Conservation (phyloP, 1,139 yeast genomes). For the Spathaspora sp. region DNA sequence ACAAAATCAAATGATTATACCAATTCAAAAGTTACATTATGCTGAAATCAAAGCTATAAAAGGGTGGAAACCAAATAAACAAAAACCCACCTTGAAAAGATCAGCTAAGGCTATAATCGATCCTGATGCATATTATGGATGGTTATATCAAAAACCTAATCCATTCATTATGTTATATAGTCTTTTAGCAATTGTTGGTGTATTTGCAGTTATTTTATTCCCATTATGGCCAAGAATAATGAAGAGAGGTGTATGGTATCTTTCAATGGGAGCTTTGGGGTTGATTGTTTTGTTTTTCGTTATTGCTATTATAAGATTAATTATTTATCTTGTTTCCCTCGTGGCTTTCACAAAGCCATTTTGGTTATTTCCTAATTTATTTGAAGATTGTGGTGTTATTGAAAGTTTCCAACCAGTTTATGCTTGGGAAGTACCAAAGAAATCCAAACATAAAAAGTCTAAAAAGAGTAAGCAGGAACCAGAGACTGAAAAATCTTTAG, state of each 20-base stretch:
- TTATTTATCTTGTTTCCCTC: constrained; percentile 65
- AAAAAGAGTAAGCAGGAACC: constrained; percentile 9
- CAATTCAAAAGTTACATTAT: constrained; percentile 70
- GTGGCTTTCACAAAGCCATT: constrained; percentile 66
- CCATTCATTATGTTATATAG: constrained; percentile 65
- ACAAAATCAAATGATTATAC: constrained; percentile 71
- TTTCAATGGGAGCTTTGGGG: constrained; percentile 76
- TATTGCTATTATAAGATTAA: constrained; percentile 75
- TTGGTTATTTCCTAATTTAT: constrained; percentile 95
- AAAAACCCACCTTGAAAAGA: constrained; percentile 70
- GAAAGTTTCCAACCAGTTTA: constrained; percentile 90
- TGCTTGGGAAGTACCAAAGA: constrained; percentile 72
- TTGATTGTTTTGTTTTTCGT: constrained; percentile 74
- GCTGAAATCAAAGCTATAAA: constrained; percentile 66
- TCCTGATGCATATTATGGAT: constrained; percentile 80
- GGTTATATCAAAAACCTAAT: constrained; percentile 83
- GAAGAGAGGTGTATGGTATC: constrained; percentile 90
- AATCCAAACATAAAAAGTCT: constrained; percentile 20
- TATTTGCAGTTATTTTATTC: constrained; percentile 79
- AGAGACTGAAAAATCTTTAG: constrained; percentile 9
- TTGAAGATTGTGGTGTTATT: constrained; percentile 91
- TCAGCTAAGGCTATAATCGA: constrained; percentile 66
- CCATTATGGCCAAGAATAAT: constrained; percentile 94
- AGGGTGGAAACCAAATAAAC: constrained; percentile 65
- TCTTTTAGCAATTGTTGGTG: constrained; percentile 59